phyloP scores from a whole-genome alignment of 306 rosid species.

The Herpetospermum pedunculosum region DNA sequence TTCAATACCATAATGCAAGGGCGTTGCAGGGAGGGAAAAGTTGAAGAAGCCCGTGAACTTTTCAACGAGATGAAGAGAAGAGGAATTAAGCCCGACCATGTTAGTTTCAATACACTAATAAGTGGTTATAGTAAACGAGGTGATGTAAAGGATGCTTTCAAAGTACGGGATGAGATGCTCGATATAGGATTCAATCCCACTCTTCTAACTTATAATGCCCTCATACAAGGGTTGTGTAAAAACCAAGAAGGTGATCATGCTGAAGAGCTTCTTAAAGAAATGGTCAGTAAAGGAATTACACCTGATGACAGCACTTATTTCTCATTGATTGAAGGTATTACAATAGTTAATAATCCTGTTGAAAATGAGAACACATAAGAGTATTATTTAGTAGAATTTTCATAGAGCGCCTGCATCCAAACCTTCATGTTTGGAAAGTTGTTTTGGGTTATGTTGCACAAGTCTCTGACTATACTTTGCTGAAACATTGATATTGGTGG shows the following conservation, averaged over 20 bases:
- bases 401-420: background rate
- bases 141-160: constrained; percentile 60
- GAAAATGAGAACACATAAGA: constrained; percentile 20
- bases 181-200: constrained; percentile 73
- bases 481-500: constrained; percentile 10
- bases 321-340: constrained; percentile 47
- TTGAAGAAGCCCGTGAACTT: constrained; percentile 75
- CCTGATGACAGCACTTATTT: constrained; percentile 70
- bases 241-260: constrained; percentile 58
- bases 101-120: constrained; percentile 75
- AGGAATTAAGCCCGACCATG: constrained; percentile 71
- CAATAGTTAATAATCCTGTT: constrained; percentile 22
- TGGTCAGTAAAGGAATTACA: constrained; percentile 59
- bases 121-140: constrained; percentile 79
- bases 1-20: constrained; percentile 89
- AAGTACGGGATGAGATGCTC: constrained; percentile 73
- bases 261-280: constrained; percentile 77
- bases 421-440: constrained; percentile 1
- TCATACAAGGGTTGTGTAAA: constrained; percentile 63
- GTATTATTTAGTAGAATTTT: background rate
- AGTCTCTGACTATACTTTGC: constrained; percentile 5
- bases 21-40: constrained; percentile 62
- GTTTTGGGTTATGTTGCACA: constrained; percentile 9
- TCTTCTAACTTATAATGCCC: constrained; percentile 77
- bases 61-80: constrained; percentile 66